Base-by-base conservation (phyloP, 2,329 filamentous ascomycete genomes). In the Chrysoporthe cubensis region DNA sequence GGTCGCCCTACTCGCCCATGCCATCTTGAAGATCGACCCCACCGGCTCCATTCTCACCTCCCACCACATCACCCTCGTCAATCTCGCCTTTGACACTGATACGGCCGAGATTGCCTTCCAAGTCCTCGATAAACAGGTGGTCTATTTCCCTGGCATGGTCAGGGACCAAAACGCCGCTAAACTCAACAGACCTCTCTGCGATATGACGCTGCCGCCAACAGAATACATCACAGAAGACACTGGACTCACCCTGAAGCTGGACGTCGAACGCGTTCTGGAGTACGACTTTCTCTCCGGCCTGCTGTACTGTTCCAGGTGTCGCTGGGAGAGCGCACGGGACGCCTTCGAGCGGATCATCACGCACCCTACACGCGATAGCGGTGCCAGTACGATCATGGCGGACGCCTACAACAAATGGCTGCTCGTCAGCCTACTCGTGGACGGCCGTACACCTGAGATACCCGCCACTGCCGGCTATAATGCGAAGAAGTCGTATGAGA, bases 381-480 rank as follows among this genome's bases (percentile, higher is more conserved):
- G 87, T 46, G 83, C 88, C 14, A 95, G 90, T 77, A 90, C 89
- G 76, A 84, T 96, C 62, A 96, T 96, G 91, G 83, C 91, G 4
- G 93, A 97, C 72, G 92, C 93, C 6, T 95, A 97, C 82, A 96
- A 95, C 80, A 96, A 95, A 78, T 97, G 93, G 91, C 76, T 96
- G 9, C 81, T 99, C 18, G 85, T 94, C 11, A 88, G 89, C 64
- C 83, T 97, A 65, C 81, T 99, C 21, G 83, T 87, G 7, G 81
- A 89, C 64, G 94, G 94, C 71, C 87, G 83, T 73, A 81, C 82
- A 4, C 80, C 81, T 1, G 72, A 78, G 0, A 75, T 88, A 11
- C 91, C 92, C 0, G 81, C 84, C 50, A 85, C 87, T 59, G 85
- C 87, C 8, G 83, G 85, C 62, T 69, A 77, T 1, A 77, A 80